phyloP scores from a whole-genome alignment of 306 rosid genomes.

The Crataegus laevigata region DNA sequence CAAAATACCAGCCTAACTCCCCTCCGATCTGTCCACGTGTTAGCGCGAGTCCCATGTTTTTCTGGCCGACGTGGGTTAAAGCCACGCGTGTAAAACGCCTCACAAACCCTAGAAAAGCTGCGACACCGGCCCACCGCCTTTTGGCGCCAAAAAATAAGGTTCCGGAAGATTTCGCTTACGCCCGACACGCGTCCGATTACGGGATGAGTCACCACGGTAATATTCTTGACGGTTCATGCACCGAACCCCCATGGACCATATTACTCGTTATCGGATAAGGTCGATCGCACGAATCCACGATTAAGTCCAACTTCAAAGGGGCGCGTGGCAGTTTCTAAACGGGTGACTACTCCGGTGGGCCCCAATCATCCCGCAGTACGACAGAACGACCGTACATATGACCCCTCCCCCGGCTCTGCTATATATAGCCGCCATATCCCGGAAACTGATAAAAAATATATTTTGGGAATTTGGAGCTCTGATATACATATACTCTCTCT shows the following conservation, averaged over 20 bases:
- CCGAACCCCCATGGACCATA: slow-evolving; percentile 23
- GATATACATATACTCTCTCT: not conserved
- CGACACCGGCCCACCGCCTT: not conserved
- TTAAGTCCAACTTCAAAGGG: slow-evolving; percentile 12
- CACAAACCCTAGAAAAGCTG: not conserved
- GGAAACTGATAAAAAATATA: slow-evolving; percentile 7
- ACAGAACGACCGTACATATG: slow-evolving; percentile 46
- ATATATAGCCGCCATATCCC: slow-evolving; percentile 33
- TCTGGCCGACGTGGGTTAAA: slow-evolving; percentile 35
- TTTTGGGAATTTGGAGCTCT: not conserved
- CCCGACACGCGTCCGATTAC: slow-evolving; percentile 16
- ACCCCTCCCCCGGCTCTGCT: not conserved
- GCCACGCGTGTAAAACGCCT: slow-evolving; percentile 44
- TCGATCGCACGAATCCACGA: slow-evolving; percentile 39
- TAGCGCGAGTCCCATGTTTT: slow-evolving; percentile 28
- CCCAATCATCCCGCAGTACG: slow-evolving; percentile 19
- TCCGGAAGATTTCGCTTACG: not conserved
- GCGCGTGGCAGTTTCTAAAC: slow-evolving; percentile 30
- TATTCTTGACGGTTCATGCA: slow-evolving; percentile 32
- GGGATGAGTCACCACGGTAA: not conserved
- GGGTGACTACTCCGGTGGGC: slow-evolving; percentile 26
- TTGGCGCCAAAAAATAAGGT: not conserved
- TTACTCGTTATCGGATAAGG: slow-evolving; percentile 54
- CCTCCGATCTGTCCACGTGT: slow-evolving; percentile 27
- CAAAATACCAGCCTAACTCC: slow-evolving; percentile 66